phyloP scores from a whole-genome alignment of 2,329 filamentous ascomycete genomes.

The Amesomyces nigricolor region DNA sequence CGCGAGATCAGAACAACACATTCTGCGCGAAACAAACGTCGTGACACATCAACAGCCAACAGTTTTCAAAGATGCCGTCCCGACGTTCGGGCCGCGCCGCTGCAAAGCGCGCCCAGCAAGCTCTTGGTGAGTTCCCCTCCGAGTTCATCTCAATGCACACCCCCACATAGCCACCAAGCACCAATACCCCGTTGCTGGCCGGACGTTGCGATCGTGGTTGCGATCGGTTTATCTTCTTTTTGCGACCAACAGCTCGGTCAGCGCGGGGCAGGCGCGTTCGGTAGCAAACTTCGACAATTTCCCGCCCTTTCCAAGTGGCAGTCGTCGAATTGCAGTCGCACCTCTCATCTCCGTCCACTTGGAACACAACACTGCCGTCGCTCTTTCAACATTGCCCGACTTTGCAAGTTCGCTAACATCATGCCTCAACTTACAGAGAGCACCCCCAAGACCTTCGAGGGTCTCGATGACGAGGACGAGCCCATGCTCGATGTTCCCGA shows the following conservation, averaged over 20 bases:
- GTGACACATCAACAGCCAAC: not conserved
- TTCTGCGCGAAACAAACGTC: not conserved
- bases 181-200: too few relatives aligned
- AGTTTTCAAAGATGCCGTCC: constrained; percentile 13
- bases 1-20: not conserved
- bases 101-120: constrained; percentile 40
- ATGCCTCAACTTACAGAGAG: constrained; percentile 37
- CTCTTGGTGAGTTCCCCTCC: constrained; percentile 34
- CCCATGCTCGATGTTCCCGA: constrained; percentile 38
- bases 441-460: constrained; percentile 41
- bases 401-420: not conserved
- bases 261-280: too few relatives aligned
- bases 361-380: too few relatives aligned
- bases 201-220: too few relatives aligned
- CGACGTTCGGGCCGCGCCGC: constrained; percentile 39
- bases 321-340: too few relatives aligned
- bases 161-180: too few relatives aligned
- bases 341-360: not conserved
- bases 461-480: constrained; percentile 43
- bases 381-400: not conserved
- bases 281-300: too few relatives aligned
- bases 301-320: too few relatives aligned
- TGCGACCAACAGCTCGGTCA: not conserved
- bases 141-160: too few relatives aligned
- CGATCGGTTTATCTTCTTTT: too few relatives aligned